Evolutionary conservation across 768 basidiomycete genomes (phyloP), one percentile per base, ranked within the genome.

Genomic region (Hysterangium stoloniferum): DNA sequence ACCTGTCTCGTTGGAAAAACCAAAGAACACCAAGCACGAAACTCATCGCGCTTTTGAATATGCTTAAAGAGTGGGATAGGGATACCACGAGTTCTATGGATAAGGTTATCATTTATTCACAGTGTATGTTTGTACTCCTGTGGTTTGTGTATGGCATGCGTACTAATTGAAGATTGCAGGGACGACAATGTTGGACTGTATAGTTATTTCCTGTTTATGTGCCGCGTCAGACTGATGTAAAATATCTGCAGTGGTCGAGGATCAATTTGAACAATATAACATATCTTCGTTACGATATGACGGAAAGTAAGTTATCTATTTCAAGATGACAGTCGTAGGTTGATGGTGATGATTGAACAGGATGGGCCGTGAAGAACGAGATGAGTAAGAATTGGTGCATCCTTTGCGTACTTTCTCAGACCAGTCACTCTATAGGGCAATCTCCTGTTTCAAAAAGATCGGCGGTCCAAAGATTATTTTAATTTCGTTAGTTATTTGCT

Each of bases 21-120:
- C 22, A 13, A 12, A 24, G 34, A 31, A 51, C 49, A 61, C 72
- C 81, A 4, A 82, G 80, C 61, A 69, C 81, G 13, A 86, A 85
- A 70, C 84, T 86, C 80, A 43, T 75, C 19, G 72, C 71, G 19
- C 61, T 82, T 56, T 63, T 86, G 19, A 62, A 72, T 2, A 68
- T 77, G 45, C 65, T 90, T 55, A 74, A 77, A 57, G 69, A 79
- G 48, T 80, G 77, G 76, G 19, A 41, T 8, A 40, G 43, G 4
- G 76, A 80, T 13, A 54, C 58, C 7, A 70, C 68, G 3, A 82
- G 79, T 0, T 31, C 49, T 4, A 20, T 25, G 37, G 84, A 86
- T 61, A 86, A 86, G 70, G 76, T 76, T 4, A 84, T 86, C 31
- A 69, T 75, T 34, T 86, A 80, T 62, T 83, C 81, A 3, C 84